Evolutionary conservation across 1,139 yeast species (phyloP).

Genomic region (Nakaseomyces nivariensis): DNA sequence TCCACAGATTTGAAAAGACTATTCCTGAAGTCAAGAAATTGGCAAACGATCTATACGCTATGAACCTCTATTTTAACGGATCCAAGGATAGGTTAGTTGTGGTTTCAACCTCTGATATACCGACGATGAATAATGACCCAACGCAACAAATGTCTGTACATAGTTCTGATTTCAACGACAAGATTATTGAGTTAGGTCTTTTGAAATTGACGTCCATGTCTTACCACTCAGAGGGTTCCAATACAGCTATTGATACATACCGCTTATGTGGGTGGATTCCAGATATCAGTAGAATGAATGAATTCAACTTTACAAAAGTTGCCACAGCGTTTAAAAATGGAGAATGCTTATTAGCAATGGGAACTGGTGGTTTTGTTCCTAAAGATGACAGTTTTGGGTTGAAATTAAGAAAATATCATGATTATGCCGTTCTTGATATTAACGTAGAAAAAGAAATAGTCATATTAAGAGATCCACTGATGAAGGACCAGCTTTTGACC

Average conservation of each 20-base stretch:
- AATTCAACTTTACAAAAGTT: conserved; percentile 25
- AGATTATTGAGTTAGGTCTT: conserved; percentile 66
- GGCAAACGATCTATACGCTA: conserved; percentile 31
- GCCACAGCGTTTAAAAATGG: conserved; percentile 31
- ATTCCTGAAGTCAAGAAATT: conserved; percentile 5
- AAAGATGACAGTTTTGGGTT: background rate
- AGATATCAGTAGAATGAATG: conserved; percentile 37
- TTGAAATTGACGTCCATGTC: conserved; percentile 52
- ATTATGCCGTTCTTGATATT: conserved; percentile 46
- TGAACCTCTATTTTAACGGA: conserved; percentile 51
- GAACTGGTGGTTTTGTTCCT: conserved; percentile 40
- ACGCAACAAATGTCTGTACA: conserved; percentile 1
- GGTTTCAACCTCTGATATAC: conserved; percentile 38
- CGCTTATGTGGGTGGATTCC: conserved; percentile 68
- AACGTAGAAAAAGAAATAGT: conserved; percentile 23
- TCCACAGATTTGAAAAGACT: conserved; percentile 5
- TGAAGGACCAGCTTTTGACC: conserved; percentile 19
- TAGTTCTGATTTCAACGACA: conserved; percentile 32
- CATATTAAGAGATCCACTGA: conserved; percentile 50
- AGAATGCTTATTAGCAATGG: conserved; percentile 48
- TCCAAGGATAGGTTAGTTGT: conserved; percentile 40
- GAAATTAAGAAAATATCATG: conserved; percentile 50
- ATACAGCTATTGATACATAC: conserved; percentile 66
- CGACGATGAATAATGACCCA: conserved; percentile 11
- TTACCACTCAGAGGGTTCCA: conserved; percentile 64